A percentile compares a stretch with the other conserved stretches of the same genome.
These are phyloP conservation scores for Gossypium turneri DNA, from an alignment of 345 rosid genomes.

Conservation along the genomic window DNA sequence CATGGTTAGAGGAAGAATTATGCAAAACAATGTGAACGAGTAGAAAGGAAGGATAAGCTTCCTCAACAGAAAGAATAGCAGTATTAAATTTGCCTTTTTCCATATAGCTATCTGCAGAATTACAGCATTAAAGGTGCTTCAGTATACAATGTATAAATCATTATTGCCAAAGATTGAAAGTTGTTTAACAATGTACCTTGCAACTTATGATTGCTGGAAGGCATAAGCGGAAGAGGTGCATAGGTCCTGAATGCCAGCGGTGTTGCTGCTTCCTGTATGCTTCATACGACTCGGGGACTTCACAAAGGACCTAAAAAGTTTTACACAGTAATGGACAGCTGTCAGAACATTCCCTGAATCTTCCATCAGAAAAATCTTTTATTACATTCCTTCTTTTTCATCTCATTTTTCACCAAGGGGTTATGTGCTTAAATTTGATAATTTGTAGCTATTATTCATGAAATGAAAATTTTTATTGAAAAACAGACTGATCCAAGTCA, in stretches of 20 bases:
- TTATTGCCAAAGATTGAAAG: conserved; percentile 1
- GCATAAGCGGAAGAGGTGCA: conserved; percentile 90
- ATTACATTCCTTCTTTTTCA: not conserved
- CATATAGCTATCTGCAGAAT: conserved; percentile 62
- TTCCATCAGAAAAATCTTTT: not conserved
- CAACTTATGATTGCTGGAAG: conserved; percentile 69
- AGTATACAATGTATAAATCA: conserved; percentile 1
- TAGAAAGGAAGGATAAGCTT: conserved; percentile 89
- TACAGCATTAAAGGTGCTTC: conserved; percentile 13
- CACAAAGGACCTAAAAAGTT: conserved; percentile 64
- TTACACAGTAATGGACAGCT: conserved; percentile 1
- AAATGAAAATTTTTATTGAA: not conserved
- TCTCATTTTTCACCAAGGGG: not conserved
- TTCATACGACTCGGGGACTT: conserved; percentile 84
- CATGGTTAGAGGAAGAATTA: conserved; percentile 84
- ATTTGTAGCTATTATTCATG: not conserved
- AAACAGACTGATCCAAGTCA: not conserved
- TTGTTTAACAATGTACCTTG: conserved; percentile 39
- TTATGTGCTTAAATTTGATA: not conserved
- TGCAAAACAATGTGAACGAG: conserved; percentile 84
- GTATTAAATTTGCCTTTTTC: conserved; percentile 77
- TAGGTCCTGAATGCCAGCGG: conserved; percentile 94
- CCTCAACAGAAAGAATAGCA: conserved; percentile 74
- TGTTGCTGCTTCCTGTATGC: conserved; percentile 92
- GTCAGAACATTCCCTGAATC: conserved; percentile 2